Base-by-base conservation (phyloP, 371 early-diverging fungal genomes). In the Batkoa obscura region DNA sequence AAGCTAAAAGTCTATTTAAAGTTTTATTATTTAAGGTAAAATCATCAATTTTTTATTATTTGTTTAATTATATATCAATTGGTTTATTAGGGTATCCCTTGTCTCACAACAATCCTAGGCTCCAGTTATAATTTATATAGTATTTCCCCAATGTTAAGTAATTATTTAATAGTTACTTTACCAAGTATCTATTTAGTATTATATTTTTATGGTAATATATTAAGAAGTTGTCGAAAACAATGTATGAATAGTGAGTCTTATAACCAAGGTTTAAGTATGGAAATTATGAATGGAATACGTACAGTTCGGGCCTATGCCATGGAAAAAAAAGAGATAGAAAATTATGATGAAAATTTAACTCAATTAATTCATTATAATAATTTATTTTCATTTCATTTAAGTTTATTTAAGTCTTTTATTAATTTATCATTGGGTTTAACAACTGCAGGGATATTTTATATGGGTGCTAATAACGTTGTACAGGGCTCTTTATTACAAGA, bases 221-320 rank as follows among this genome's bases (percentile, higher is more conserved):
- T 52, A 4, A 37, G 52, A 37, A 17, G 10, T 2, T 17, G 5
- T n/a, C 6, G 52, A 13, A 12, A 8, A 2, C 13, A 15, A 5
- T 4, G 4, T 52, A 37, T 34, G 13, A 42, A 42, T 37, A 9
- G 13, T 3, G 52, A 52, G 31, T 17, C 31, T n/a, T 13, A n/a
- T 12, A 5, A 34, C 10, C 37, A 34, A 3, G 52, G 52, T 37
- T 13, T 86, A 1, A 79, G 83, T 0, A 83, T 85, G 57, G 88
- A 84, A 61, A 75, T 78, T 23, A 65, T 90, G 33, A 64, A 76
- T 55, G 75, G 68, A 47, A 73, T 88, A 15, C 75, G 86, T 48
- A 87, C 86, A 0, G 88, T 89, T 1, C 76, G 80, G 59, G 80
- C 86, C 33, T 89, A 84, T 62, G 77, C 78, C 3, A 72, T 74